Conservation (phyloP, 768 basidiomycete species). For the Lentinula guzmanii region DNA sequence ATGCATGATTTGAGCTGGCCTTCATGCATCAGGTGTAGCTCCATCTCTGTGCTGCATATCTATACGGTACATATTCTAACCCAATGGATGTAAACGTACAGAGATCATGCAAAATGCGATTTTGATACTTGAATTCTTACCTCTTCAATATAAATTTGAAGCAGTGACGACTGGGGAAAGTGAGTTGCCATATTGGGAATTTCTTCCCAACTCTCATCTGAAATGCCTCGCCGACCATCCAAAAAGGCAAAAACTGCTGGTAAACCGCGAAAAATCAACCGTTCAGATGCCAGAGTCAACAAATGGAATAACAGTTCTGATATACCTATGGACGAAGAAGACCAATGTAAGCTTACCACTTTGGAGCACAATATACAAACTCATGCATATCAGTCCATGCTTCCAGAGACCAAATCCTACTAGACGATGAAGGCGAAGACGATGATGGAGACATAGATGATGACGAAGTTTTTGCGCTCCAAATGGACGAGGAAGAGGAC, state of each 20-base stretch:
- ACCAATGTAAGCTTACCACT: constrained; percentile 52
- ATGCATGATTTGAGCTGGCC: too few relatives aligned
- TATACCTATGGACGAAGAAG: constrained; percentile 73
- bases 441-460: constrained; percentile 57
- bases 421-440: constrained; percentile 52
- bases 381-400: constrained; percentile 50
- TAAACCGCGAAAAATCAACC: constrained; percentile 45
- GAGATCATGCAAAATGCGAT: too few relatives aligned
- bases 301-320: constrained; percentile 66
- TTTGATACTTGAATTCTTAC: too few relatives aligned
- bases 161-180: neutral
- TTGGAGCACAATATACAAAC: constrained; percentile 4
- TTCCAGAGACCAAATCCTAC: constrained; percentile 68
- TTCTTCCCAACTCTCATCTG: neutral
- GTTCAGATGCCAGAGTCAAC: constrained; percentile 46
- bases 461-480: constrained; percentile 78
- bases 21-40: too few relatives aligned
- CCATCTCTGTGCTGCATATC: too few relatives aligned
- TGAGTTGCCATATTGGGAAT: neutral
- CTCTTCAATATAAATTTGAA: neutral
- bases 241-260: constrained; percentile 21
- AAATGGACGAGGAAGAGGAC: constrained; percentile 46
- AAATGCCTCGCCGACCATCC: constrained; percentile 44
- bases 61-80: too few relatives aligned
- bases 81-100: too few relatives aligned